Base-by-base conservation (phyloP, 2,329 filamentous ascomycete species). In the Leptographium radiaticola region DNA sequence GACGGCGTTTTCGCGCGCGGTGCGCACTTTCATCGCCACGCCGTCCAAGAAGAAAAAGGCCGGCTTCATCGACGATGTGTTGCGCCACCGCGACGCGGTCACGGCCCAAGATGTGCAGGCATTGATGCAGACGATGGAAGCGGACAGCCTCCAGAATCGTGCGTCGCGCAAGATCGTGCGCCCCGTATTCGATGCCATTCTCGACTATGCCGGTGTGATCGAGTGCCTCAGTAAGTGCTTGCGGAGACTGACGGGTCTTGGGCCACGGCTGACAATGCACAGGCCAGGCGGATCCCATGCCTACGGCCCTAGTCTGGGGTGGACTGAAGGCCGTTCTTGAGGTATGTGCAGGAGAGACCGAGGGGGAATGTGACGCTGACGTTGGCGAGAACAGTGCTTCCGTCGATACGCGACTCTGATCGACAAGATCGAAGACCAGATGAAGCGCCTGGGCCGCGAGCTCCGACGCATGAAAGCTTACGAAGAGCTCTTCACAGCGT, bases 41-140 rank as follows among this genome's bases (percentile, higher is more conserved):
- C 49, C 49, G 39, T n/a, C 49, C 3, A 51, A 51, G 49, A 51
- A 51, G 49, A 51, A 51, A 36, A 51, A 34, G 16, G 39, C 49
- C 16, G 30, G 30, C 31, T 51, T 51, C 49, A 51, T 51, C 49
- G 30, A 51, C 4, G 49, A 51, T 44, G 49, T 51, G 38, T 30
- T 43, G 42, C 39, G 39, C 7, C 44, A 42, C 2, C 40, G 25
- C 15, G 20, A 11, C 30, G 36, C 49, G 6, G 49, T 51, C 12
- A 15, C 15, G 25, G 31, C 39, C 4, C 39, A 44, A 16, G 39
- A 51, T 2, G 34, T 44, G 25, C 49, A 51, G 30, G 42, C 44
- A n/a, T 16, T 48, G 46, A 34, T 48, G 46, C 46, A 36, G 31
- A n/a, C n/a, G 33, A 48, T 48, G 46, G 46, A 48, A n/a, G 31